Evolutionary conservation across 139 green algal species (phyloP).

Genomic region (Bryopsis sp.): DNA sequence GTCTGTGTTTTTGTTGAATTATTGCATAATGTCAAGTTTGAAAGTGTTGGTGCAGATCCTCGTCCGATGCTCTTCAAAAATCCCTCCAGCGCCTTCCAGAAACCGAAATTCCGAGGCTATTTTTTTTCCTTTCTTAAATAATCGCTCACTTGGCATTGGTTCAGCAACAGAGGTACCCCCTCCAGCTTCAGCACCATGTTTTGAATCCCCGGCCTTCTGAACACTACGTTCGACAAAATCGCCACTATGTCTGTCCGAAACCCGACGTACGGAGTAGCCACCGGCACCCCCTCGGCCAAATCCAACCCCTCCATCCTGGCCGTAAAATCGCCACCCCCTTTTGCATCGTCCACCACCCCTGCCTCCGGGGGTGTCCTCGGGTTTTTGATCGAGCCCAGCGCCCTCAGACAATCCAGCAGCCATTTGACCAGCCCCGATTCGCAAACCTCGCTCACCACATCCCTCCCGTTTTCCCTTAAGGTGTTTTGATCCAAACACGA

Average conservation of each 20-base stretch:
- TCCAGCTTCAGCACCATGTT: slow-evolving; percentile 24
- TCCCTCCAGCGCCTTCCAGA: neutral
- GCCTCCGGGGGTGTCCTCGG: neutral
- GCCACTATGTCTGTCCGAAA: slow-evolving; percentile 61
- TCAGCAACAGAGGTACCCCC: slow-evolving; percentile 33
- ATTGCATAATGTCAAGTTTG: neutral
- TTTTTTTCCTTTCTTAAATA: neutral
- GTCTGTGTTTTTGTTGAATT: too few relatives aligned
- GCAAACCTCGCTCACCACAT: neutral
- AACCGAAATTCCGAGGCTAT: neutral
- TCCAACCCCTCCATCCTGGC: neutral
- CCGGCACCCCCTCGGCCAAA: neutral
- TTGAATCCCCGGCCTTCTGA: slow-evolving; percentile 29
- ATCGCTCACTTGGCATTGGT: neutral
- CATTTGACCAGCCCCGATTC: neutral
- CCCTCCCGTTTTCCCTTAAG: neutral
- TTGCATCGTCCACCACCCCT: neutral
- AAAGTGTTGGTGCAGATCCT: neutral
- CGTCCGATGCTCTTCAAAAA: too few relatives aligned
- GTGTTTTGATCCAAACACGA: neutral
- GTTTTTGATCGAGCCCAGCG: neutral
- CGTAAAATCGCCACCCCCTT: neutral
- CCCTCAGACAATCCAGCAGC: neutral
- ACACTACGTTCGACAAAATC: slow-evolving; percentile 51
- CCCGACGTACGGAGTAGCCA: slow-evolving; percentile 41